A percentile compares a stretch with the other conserved stretches of the same genome.
Evolutionary conservation across 371 early-diverging fungal species (phyloP).

Genomic region (Mucor indicus): DNA sequence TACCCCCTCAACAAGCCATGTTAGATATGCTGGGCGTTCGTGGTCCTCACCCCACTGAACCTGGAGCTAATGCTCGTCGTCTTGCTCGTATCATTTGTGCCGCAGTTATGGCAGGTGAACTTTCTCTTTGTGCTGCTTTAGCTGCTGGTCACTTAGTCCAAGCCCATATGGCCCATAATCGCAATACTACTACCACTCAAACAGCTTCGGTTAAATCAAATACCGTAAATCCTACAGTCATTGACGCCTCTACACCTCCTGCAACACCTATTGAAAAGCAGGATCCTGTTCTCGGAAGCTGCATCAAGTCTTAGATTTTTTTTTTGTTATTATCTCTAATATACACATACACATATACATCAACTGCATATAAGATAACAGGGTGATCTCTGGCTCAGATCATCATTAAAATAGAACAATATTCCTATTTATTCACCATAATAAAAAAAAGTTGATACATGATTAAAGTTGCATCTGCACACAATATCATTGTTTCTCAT

Average conservation of each 20-base stretch:
- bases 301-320: constrained; percentile 13
- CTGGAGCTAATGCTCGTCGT: constrained; percentile 84
- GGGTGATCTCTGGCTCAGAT: too few species aligned
- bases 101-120: constrained; percentile 94
- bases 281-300: constrained; percentile 15
- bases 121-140: constrained; percentile 84
- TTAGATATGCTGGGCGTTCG: constrained; percentile 86
- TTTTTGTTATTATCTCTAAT: background rate
- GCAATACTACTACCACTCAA: constrained; percentile 39
- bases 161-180: constrained; percentile 83
- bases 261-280: constrained; percentile 15
- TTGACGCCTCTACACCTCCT: constrained; percentile 19
- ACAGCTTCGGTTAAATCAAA: constrained; percentile 2
- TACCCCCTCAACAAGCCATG: constrained; percentile 85
- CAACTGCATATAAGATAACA: background rate
- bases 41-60: constrained; percentile 78
- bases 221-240: background rate
- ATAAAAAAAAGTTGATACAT: too few species aligned
- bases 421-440: too few species aligned
- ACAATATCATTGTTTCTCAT: too few species aligned
- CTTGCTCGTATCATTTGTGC: constrained; percentile 89
- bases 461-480: too few species aligned
- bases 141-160: constrained; percentile 83
- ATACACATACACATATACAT: background rate
- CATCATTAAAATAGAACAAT: too few species aligned